Conservation (phyloP, 768 basidiomycete genomes). For the Heimioporus sp. region DNA sequence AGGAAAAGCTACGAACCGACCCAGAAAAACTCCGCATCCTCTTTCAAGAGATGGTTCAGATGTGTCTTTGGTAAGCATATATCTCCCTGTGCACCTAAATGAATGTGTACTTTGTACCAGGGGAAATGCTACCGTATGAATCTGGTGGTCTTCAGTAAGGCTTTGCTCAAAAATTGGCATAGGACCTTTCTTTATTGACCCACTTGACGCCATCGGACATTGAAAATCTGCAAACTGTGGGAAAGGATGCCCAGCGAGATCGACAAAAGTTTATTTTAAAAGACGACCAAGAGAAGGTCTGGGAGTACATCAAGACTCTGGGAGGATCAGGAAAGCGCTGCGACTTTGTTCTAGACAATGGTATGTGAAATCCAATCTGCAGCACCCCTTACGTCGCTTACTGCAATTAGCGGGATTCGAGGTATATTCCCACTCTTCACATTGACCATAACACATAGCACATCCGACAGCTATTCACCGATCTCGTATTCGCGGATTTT, state of each 20-base stretch:
- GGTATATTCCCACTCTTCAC: conserved; percentile 38
- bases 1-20: conserved; percentile 42
- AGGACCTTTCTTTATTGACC: conserved; percentile 91
- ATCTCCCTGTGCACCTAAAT: neutral
- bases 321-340: conserved; percentile 45
- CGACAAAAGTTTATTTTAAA: conserved; percentile 78
- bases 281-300: conserved; percentile 76
- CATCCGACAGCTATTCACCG: conserved; percentile 76
- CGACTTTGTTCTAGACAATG: conserved; percentile 92
- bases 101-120: conserved; percentile 35
- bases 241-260: conserved; percentile 73
- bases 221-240: conserved; percentile 76
- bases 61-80: conserved; percentile 67
- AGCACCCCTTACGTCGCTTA: neutral
- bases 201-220: conserved; percentile 84
- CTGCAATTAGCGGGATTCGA: conserved; percentile 77
- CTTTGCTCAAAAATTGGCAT: conserved; percentile 1
- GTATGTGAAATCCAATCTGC: conserved; percentile 36
- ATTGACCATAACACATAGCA: neutral
- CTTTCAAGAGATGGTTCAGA: conserved; percentile 85
- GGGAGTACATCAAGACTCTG: conserved; percentile 65
- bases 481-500: conserved; percentile 91
- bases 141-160: neutral
- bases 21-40: conserved; percentile 56
- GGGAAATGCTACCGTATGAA: conserved; percentile 88